Evolutionary conservation across 805 yeast species (phyloP).

Genomic region (Kuraishia floccosa): DNA sequence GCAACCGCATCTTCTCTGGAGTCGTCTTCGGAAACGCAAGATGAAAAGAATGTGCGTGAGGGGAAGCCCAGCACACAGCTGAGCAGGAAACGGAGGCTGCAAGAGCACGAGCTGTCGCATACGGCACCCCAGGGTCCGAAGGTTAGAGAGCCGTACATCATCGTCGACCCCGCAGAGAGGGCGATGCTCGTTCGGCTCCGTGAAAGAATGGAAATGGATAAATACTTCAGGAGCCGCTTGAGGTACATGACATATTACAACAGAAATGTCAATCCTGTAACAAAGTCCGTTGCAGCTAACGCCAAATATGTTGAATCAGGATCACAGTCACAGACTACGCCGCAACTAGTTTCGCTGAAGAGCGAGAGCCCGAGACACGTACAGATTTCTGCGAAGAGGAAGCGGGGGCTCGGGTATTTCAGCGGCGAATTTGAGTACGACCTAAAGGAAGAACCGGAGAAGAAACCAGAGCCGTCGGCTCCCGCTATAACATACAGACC

Average conservation of each 20-base stretch:
- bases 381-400: conserved; percentile 1
- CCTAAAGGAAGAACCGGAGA: conserved; percentile 1
- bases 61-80: neutral
- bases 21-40: neutral
- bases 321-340: neutral
- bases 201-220: conserved; percentile 28
- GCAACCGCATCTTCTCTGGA: neutral
- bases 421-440: conserved; percentile 2
- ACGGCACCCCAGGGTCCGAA: neutral
- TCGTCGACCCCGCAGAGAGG: conserved; percentile 19
- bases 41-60: neutral
- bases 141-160: conserved; percentile 3
- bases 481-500: neutral
- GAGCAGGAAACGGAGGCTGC: neutral
- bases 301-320: neutral
- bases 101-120: neutral
- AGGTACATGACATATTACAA: conserved; percentile 24
- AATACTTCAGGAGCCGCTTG: conserved; percentile 34
- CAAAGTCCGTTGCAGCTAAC: neutral
- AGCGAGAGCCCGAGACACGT: neutral
- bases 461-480: neutral
- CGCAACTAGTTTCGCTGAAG: neutral
- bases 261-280: conserved; percentile 8
- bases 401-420: conserved; percentile 2
- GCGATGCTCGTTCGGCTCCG: conserved; percentile 18